Conservation (phyloP, 2,329 filamentous ascomycete species). For the Basipetospora sp. region DNA sequence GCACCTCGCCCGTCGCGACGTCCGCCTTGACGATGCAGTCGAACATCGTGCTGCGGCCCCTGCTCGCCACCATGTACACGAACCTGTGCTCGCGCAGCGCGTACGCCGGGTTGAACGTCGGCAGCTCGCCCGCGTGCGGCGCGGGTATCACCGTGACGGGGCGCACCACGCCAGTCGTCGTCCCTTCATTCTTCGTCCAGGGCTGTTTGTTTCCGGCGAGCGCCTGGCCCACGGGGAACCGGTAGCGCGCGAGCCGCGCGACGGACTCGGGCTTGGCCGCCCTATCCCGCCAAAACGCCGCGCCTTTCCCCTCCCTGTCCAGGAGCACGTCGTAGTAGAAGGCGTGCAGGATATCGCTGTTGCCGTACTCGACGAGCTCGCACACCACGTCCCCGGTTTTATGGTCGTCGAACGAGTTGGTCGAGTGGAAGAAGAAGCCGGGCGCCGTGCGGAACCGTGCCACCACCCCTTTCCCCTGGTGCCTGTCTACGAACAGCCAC, state of each 20-base stretch:
- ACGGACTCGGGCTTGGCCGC: conserved; percentile 20
- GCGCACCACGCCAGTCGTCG: neutral
- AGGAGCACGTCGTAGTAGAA: conserved; percentile 59
- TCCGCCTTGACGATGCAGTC: conserved; percentile 55
- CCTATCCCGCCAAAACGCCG: conserved; percentile 27
- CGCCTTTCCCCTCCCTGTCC: conserved; percentile 31
- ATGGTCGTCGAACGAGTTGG: conserved; percentile 60
- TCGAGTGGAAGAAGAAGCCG: conserved; percentile 65
- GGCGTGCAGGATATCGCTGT: conserved; percentile 46
- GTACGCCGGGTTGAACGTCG: conserved; percentile 47
- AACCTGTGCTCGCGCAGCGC: conserved; percentile 41
- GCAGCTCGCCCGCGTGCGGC: conserved; percentile 47
- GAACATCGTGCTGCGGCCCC: conserved; percentile 43
- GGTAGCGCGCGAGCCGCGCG: conserved; percentile 28
- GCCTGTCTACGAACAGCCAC: conserved; percentile 66
- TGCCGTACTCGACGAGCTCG: conserved; percentile 51
- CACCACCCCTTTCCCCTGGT: conserved; percentile 45
- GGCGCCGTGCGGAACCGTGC: conserved; percentile 52
- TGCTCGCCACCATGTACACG: conserved; percentile 42
- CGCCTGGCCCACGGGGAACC: conserved; percentile 21
- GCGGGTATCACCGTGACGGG: conserved; percentile 24
- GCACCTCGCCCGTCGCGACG: conserved; percentile 31
- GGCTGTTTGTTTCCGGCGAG: conserved; percentile 2
- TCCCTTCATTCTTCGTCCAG: neutral
- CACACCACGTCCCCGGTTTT: conserved; percentile 38